Evolutionary conservation across 2,329 filamentous ascomycete species (phyloP), one percentile per base, ranked within the genome.

Genomic region (Talaromyces pinophilus): DNA sequence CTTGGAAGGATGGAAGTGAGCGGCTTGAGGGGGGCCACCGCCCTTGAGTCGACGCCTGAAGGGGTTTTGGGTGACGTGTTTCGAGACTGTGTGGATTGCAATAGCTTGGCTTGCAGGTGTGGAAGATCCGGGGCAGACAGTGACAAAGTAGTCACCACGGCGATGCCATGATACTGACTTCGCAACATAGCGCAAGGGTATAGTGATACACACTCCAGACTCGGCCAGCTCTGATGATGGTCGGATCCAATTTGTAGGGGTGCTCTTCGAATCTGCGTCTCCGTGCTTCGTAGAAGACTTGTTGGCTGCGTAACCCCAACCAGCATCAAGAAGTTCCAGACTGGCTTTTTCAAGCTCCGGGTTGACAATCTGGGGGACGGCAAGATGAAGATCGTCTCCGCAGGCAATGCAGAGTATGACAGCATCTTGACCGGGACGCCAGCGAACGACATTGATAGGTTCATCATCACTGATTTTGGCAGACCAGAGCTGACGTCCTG

Each of bases 121-220:
- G n/a, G 80, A 81, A 35, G 80, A 77, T 8, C 79, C 79, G 15
- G 95, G 93, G 60, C 92, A 96, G 25, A 97, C 92, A 0, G 93
- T 96, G 71, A 92, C 90, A 74, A 99, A 90, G 82, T 97, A 97
- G 77, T 98, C 94, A 72, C 95, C 95, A 68, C 92, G 89, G 67
- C 94, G 87, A 80, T 99, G 96, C 93, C 94, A 99, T 76, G 88
- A 90, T 72, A 99, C 88, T 15, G 92, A 90, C 82, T 97, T 98
- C 75, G 97, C 87, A 1, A 88, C 85, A 60, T 91, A 87, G 69
- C 91, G 87, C 13, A 97, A 90, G 6, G 92, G 93, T 65, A 92
- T 87, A 74, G 92, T 90, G 67, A 96, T 86, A 48, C 93, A 84
- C 2, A 97, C 90, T 57, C 93, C 75, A 67, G 90, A 87, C 63